Percentiles rank a stretch among this genome's conserved stretches.
Conservation (phyloP, 2,329 filamentous ascomycete species). For the Cytospora piceae region DNA sequence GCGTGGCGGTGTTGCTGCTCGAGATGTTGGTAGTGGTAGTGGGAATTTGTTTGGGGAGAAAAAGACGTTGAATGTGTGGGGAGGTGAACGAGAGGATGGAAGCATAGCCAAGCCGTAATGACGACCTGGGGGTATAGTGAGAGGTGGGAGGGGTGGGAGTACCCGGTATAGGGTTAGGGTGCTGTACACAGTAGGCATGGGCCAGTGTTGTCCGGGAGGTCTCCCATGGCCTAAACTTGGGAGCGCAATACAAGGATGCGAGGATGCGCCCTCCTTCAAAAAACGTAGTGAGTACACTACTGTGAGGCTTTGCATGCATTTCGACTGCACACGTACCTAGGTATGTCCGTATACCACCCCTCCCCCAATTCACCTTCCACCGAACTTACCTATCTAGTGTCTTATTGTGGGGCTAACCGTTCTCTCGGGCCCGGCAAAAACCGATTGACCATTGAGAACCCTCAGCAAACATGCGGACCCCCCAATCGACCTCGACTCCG, state of each 20-base stretch:
- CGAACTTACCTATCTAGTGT: not conserved
- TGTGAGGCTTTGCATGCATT: slow-evolving; percentile 11
- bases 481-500: not conserved
- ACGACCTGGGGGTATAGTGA: not conserved
- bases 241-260: not conserved
- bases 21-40: not conserved
- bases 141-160: too few relatives aligned
- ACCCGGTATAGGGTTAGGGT: not conserved
- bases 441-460: not conserved
- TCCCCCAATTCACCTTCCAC: not conserved
- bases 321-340: not conserved
- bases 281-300: not conserved
- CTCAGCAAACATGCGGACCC: not conserved
- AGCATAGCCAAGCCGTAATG: not conserved
- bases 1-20: slow-evolving; percentile 10
- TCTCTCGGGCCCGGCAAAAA: not conserved
- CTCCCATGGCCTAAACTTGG: not conserved
- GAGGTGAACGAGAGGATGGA: not conserved
- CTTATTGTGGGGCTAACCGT: slow-evolving; percentile 2
- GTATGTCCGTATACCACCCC: not conserved
- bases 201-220: not conserved
- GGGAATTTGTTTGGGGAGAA: not conserved
- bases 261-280: not conserved
- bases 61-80: not conserved
- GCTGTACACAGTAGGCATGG: too few relatives aligned